These are phyloP conservation scores for Kalaharituber pfeilii DNA, from an alignment of 2,329 filamentous ascomycete genomes.

Conservation along the genomic window DNA sequence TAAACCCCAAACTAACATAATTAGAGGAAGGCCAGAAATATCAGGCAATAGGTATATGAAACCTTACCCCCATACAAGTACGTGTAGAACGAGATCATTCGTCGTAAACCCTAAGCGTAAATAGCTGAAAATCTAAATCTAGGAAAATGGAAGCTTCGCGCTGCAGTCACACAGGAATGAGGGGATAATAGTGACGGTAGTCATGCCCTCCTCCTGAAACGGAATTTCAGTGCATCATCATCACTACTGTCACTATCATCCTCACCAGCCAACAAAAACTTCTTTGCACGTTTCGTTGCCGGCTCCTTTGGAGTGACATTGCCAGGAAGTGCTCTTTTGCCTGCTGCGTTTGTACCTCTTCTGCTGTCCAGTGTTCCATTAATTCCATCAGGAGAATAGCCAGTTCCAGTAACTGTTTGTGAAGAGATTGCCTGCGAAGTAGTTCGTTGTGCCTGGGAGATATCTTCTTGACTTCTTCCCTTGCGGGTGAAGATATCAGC, in stretches of 20 bases:
- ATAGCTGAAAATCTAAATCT: too few relatives aligned
- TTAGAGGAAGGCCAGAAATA: too few relatives aligned
- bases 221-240: conserved; percentile 22
- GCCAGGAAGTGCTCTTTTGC: background rate
- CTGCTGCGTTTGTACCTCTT: background rate
- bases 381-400: background rate
- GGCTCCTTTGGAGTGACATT: conserved; percentile 10
- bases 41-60: too few relatives aligned
- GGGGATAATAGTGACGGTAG: too few relatives aligned
- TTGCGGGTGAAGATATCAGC: background rate
- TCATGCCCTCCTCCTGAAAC: conserved; percentile 18
- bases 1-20: too few relatives aligned
- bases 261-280: conserved; percentile 13
- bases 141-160: too few relatives aligned
- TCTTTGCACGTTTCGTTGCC: conserved; percentile 20
- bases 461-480: background rate
- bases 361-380: background rate
- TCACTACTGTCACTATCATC: conserved; percentile 20
- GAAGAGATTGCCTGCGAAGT: background rate
- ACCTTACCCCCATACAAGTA: too few relatives aligned
- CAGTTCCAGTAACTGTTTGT: background rate
- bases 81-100: too few relatives aligned
- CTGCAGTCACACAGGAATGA: too few relatives aligned
- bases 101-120: too few relatives aligned
- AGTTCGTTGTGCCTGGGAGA: background rate